A percentile compares a stretch with the other conserved stretches of the same genome.
phyloP scores from a whole-genome alignment of 2,329 filamentous ascomycete genomes.

The Sclerotinia trifoliorum region DNA sequence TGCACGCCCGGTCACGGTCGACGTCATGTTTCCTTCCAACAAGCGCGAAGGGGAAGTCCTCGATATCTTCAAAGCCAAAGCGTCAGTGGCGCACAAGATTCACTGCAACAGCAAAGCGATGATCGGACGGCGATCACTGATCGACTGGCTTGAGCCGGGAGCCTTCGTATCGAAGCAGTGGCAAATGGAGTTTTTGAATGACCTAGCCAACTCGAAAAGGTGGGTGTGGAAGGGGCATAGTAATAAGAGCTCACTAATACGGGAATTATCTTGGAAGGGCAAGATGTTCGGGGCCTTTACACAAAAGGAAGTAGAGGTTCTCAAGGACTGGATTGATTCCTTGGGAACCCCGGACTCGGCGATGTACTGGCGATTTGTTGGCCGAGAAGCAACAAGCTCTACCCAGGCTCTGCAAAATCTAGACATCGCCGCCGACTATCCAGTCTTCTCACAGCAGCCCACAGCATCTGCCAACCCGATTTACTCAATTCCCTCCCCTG shows the following conservation, averaged over 20 bases:
- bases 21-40: conserved; percentile 34
- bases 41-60: conserved; percentile 32
- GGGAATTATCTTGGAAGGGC: conserved; percentile 47
- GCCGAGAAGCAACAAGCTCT: too few species aligned
- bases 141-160: conserved; percentile 45
- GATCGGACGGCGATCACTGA: conserved; percentile 43
- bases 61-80: conserved; percentile 43
- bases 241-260: conserved; percentile 44
- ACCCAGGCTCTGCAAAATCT: too few species aligned
- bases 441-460: too few species aligned
- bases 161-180: conserved; percentile 37
- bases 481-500: too few species aligned
- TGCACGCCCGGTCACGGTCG: too few species aligned
- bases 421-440: too few species aligned
- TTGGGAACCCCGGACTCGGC: conserved; percentile 26
- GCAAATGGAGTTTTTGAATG: conserved; percentile 42
- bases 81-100: conserved; percentile 43
- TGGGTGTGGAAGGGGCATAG: conserved; percentile 47
- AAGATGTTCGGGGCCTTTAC: conserved; percentile 53
- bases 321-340: conserved; percentile 45
- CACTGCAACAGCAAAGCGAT: conserved; percentile 44
- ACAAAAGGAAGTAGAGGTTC: conserved; percentile 42
- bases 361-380: too few species aligned
- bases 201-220: conserved; percentile 40
- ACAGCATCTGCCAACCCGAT: too few species aligned